Conservation (phyloP, 2,329 filamentous ascomycete genomes). For the Ophiostoma himal-ulmi region DNA sequence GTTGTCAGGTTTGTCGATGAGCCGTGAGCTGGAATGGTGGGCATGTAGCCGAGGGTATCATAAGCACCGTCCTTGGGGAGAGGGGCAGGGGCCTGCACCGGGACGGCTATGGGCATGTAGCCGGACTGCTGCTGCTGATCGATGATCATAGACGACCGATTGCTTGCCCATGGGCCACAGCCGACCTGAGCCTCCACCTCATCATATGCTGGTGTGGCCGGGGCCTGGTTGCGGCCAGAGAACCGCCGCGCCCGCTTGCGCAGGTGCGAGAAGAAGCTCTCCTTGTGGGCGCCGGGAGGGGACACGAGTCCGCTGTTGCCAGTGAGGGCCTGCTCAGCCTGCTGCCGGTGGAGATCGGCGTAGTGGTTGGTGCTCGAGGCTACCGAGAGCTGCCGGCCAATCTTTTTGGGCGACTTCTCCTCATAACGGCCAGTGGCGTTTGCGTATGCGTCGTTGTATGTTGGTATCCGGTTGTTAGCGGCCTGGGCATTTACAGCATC, state of each 20-base stretch:
- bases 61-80: slow-evolving; percentile 51
- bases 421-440: slow-evolving; percentile 43
- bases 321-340: slow-evolving; percentile 85
- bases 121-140: slow-evolving; percentile 41
- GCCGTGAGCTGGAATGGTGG: slow-evolving; percentile 51
- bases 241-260: slow-evolving; percentile 87
- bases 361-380: slow-evolving; percentile 92
- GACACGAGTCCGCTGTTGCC: slow-evolving; percentile 71
- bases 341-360: slow-evolving; percentile 78
- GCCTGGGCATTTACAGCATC: slow-evolving; percentile 88
- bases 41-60: slow-evolving; percentile 46
- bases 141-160: slow-evolving; percentile 75
- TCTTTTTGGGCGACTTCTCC: slow-evolving; percentile 75
- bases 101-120: slow-evolving; percentile 24
- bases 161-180: slow-evolving; percentile 81
- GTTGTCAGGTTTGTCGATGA: slow-evolving; percentile 34
- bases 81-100: slow-evolving; percentile 40
- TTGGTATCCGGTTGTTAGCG: slow-evolving; percentile 59
- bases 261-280: slow-evolving; percentile 97
- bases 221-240: slow-evolving; percentile 81
- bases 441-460: slow-evolving; percentile 47
- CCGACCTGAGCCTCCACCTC: slow-evolving; percentile 91
- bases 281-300: slow-evolving; percentile 73
- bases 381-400: slow-evolving; percentile 87
- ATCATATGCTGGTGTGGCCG: slow-evolving; percentile 71